Conservation (phyloP, 805 yeast genomes). For the Candida jianshihensis region DNA sequence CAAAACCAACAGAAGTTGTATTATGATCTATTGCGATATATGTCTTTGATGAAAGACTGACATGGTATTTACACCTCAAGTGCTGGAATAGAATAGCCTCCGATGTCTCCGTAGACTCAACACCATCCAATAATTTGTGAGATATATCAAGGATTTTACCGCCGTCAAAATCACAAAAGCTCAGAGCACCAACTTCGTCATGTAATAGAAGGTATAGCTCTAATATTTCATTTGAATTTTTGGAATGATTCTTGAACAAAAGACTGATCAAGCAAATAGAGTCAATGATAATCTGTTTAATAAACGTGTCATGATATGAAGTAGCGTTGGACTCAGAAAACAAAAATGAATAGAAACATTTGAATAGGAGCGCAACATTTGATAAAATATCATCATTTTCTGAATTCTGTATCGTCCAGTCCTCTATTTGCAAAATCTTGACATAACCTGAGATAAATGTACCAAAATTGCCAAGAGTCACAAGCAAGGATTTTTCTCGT, state of each 20-base stretch:
- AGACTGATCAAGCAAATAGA: slow-evolving; percentile 31
- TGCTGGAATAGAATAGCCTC: slow-evolving; percentile 73
- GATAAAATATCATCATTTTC: background rate
- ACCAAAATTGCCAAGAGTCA: slow-evolving; percentile 47
- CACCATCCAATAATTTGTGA: slow-evolving; percentile 43
- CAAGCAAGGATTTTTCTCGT: slow-evolving; percentile 38
- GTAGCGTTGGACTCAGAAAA: slow-evolving; percentile 6
- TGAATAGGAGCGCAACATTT: slow-evolving; percentile 26
- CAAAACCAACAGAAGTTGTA: slow-evolving; percentile 34
- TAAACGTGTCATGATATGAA: slow-evolving; percentile 1
- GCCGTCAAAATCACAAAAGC: slow-evolving; percentile 58
- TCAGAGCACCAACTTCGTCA: slow-evolving; percentile 60
- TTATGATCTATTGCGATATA: slow-evolving; percentile 65
- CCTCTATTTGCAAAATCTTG: slow-evolving; percentile 15
- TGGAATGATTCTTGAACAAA: slow-evolving; percentile 23
- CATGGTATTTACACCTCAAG: slow-evolving; percentile 71
- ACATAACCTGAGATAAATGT: slow-evolving; percentile 37
- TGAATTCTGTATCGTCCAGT: slow-evolving; percentile 10
- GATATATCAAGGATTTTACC: slow-evolving; percentile 58
- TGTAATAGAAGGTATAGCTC: slow-evolving; percentile 59
- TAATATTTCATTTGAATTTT: slow-evolving; percentile 23
- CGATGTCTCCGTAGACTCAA: slow-evolving; percentile 34
- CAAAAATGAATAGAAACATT: slow-evolving; percentile 41
- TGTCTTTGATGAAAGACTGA: slow-evolving; percentile 49
- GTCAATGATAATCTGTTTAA: slow-evolving; percentile 32